Conservation (phyloP, 192 early-diverging fungal species). For the Radiomyces spectabilis region DNA sequence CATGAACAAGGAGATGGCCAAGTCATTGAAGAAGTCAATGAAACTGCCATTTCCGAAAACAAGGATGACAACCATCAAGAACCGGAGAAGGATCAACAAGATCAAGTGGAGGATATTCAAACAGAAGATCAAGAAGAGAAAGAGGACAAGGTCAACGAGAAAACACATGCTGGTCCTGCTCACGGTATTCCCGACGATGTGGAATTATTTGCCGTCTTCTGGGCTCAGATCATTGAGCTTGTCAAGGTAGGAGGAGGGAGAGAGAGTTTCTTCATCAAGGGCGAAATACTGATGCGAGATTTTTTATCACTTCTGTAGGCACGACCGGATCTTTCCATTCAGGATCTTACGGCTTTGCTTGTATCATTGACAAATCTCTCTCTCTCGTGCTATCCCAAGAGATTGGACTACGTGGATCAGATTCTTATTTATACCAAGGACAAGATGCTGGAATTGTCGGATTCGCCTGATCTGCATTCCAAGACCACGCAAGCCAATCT, state of each 20-base stretch:
- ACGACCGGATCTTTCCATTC: slow-evolving; percentile 84
- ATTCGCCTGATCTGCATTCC: slow-evolving; percentile 57
- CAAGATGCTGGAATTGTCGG: slow-evolving; percentile 46
- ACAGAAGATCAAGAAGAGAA: slow-evolving; percentile 7
- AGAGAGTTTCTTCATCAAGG: not conserved
- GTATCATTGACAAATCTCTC: slow-evolving; percentile 82
- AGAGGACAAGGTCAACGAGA: slow-evolving; percentile 18
- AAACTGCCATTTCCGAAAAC: not conserved
- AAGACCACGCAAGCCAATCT: slow-evolving; percentile 67
- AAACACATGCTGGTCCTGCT: slow-evolving; percentile 24
- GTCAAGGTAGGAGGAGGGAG: slow-evolving; percentile 53
- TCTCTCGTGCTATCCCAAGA: slow-evolving; percentile 85
- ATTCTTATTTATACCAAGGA: slow-evolving; percentile 85
- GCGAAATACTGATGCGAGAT: not conserved
- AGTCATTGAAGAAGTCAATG: too few relatives aligned
- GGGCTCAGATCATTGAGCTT: slow-evolving; percentile 88
- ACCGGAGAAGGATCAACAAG: slow-evolving; percentile 5
- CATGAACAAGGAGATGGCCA: too few relatives aligned
- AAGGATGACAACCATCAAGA: not conserved
- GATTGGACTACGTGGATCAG: slow-evolving; percentile 78
- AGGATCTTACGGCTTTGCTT: slow-evolving; percentile 84
- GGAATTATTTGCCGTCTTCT: slow-evolving; percentile 94
- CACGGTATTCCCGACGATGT: slow-evolving; percentile 79
- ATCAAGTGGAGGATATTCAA: slow-evolving; percentile 16
- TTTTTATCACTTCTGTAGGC: slow-evolving; percentile 35